Conservation (phyloP, 495 filamentous ascomycete genomes). For the Annulohypoxylon maeteangense region DNA sequence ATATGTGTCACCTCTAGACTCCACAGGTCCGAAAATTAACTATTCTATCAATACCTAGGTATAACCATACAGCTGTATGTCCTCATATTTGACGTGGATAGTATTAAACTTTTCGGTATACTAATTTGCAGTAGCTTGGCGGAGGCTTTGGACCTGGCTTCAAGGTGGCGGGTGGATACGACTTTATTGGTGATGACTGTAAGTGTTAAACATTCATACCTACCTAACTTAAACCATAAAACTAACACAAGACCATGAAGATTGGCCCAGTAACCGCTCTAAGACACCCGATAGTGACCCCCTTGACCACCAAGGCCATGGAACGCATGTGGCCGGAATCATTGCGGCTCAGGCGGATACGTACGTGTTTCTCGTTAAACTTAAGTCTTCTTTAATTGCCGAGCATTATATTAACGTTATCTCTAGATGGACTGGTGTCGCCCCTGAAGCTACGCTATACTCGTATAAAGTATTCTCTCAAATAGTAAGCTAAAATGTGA, state of each 20-base stretch:
- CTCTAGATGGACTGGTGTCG: constrained; percentile 55
- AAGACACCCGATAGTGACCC: constrained; percentile 50
- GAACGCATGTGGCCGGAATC: constrained; percentile 57
- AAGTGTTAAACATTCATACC: neutral
- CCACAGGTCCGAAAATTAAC: too few species aligned
- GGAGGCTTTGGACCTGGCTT: constrained; percentile 55
- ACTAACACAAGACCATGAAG: neutral
- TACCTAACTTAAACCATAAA: too few species aligned
- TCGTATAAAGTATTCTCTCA: constrained; percentile 56
- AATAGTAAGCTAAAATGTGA: neutral
- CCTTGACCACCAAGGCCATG: constrained; percentile 51
- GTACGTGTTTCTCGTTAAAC: neutral
- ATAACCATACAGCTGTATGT: constrained; percentile 35
- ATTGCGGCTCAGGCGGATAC: constrained; percentile 53
- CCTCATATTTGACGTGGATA: neutral
- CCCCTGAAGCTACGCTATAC: constrained; percentile 56
- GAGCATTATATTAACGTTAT: constrained; percentile 2
- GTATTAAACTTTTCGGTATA: neutral
- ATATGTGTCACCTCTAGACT: too few species aligned
- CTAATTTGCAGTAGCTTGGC: constrained; percentile 43
- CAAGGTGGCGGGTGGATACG: constrained; percentile 52
- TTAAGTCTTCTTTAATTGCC: neutral
- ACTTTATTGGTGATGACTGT: constrained; percentile 49
- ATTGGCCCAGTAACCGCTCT: constrained; percentile 14
- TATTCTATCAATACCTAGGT: neutral